Base-by-base conservation (phyloP, 1,284 basidiomycete species). In the Leccinum solheimii region DNA sequence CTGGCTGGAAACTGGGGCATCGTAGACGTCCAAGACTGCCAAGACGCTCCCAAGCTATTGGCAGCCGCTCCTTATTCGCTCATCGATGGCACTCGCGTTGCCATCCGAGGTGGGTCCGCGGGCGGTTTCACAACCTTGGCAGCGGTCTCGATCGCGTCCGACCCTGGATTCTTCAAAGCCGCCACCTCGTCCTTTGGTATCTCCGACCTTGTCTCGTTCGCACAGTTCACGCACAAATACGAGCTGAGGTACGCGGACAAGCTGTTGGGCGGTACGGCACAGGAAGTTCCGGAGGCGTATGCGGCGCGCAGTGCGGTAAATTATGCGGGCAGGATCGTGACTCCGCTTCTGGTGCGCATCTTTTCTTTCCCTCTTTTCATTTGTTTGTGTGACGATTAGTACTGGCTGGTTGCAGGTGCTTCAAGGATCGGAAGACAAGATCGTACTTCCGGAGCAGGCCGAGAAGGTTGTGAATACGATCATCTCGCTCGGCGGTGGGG, bases 171-270 rank as follows among this genome's bases (percentile, higher is more conserved):
- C 49, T 72, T 73, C 64, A 71, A 62, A 16, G 66, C 74, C 0
- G 69, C 66, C 23, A 60, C 64, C 3, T 81, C 83, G 0, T 72
- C 72, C 23, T 90, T 80, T 66, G 87, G 88, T 0, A 73, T 90
- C n/a, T 82, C 82, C 0, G 83, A 88, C 61, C 69, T 90, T 13
- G 69, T 69, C 2, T 73, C 75, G 19, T 76, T 89, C 16, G 78
- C 76, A 5, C 72, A 79, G 36, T 79, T 83, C 61, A 86, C 85
- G 1, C 89, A 91, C 75, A 91, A 91, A 67, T 90, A 88, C 57
- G 84, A 88, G 69, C 77, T 80, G 26, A 75, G 76, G n/a, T 88
- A 87, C 64, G 69, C 81, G 63, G 75, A 78, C 52, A 79, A 80
- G 61, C 76, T 91, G 4, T 67, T 91, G 30, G 87, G 87, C 0